Base-by-base conservation (phyloP, 2,329 filamentous ascomycete genomes). In the Ophiostoma triangulosporum region DNA sequence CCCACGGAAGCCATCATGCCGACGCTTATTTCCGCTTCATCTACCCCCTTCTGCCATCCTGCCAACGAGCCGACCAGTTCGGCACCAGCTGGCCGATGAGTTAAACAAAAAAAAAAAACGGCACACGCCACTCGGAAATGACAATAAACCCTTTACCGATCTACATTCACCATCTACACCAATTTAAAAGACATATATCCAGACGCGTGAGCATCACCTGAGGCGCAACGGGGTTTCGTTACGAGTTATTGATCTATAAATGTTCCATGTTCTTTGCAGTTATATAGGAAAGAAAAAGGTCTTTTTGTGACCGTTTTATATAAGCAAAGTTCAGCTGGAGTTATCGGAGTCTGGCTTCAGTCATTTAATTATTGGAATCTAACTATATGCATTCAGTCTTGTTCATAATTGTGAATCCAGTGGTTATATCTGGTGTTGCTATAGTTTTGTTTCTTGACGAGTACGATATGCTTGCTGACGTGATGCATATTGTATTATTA, bases 311-410 rank as follows among this genome's bases (percentile, higher is more conserved):
- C 48, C 48, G 33, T 36, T 48, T 51, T 48, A 52, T 52, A 35
- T 49, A 35, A 50, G 54, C 48, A 53, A 48, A 50, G 20, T 17
- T 33, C 26, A 48, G 48, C 38, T 53, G 54, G 54, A 52, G 54
- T 56, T 56, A 35, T 53, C 51, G 54, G 54, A 56, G 54, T 56
- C 38, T 53, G 50, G 51, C 38, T 32, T 48, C 9, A 35, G 31
- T 52, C 49, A 32, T 54, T 14, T 45, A 29, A 33, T 27, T 31
- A 33, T 17, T 29, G 36, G 5, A 22, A 33, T 36, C 31, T 31
- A 26, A 40, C 11, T 35, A 17, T 45, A 26, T 43, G 15, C 9
- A 32, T 50, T 29, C 11, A 20, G 32, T 17, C 26, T 38, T 40
- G 9, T n/a, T n/a, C n/a, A n/a, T n/a, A n/a, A n/a, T n/a, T n/a